Evolutionary conservation across 208 protist genomes (phyloP).

Genomic region (Herpetomonas tarakana): DNA sequence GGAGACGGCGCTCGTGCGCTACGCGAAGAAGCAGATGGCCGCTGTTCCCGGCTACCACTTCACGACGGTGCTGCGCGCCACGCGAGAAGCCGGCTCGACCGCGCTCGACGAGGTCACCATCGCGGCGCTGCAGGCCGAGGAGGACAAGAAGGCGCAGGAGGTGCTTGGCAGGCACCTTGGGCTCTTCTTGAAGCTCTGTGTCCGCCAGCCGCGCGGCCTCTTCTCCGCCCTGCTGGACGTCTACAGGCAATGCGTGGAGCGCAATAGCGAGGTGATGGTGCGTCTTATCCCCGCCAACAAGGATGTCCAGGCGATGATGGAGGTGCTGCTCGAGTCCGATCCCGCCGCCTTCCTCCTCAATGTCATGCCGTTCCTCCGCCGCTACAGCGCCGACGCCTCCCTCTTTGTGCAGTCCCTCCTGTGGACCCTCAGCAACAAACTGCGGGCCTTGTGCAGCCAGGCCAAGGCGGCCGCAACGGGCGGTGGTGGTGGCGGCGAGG

Average conservation of each 20-base stretch:
- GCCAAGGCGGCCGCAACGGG: not conserved
- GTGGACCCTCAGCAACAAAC: constrained; percentile 40
- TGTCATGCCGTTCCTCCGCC: constrained; percentile 63
- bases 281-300: constrained; percentile 42
- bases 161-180: constrained; percentile 55
- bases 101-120: constrained; percentile 3
- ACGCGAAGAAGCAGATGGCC: constrained; percentile 63
- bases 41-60: constrained; percentile 43
- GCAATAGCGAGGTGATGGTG: constrained; percentile 48
- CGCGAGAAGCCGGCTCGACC: constrained; percentile 13
- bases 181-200: constrained; percentile 76
- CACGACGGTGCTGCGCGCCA: not conserved
- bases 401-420: constrained; percentile 72
- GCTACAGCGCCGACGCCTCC: constrained; percentile 40
- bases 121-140: constrained; percentile 8
- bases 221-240: constrained; percentile 62
- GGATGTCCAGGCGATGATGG: constrained; percentile 60
- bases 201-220: constrained; percentile 58
- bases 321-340: constrained; percentile 51
- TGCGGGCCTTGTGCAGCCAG: constrained; percentile 28
- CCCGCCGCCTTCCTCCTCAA: constrained; percentile 35
- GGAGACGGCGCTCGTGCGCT: constrained; percentile 51
- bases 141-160: constrained; percentile 24
- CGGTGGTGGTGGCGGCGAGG: too few species aligned
- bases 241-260: constrained; percentile 61